phyloP scores from a whole-genome alignment of 768 basidiomycete genomes.

The Chalciporus sphaerocephalus region DNA sequence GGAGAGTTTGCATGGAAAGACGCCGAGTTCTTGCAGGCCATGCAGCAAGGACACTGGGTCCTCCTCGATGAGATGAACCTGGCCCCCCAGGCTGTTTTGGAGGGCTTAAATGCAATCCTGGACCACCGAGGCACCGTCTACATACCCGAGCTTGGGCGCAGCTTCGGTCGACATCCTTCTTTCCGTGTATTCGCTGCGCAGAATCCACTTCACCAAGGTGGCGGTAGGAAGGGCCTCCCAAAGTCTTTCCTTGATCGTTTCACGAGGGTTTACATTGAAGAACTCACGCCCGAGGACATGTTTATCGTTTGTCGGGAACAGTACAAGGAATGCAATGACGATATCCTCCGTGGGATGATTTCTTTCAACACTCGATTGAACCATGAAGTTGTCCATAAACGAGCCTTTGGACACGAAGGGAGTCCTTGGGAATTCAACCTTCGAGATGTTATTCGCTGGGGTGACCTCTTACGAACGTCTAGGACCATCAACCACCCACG shows the following conservation, averaged over 20 bases:
- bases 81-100: constrained; percentile 92
- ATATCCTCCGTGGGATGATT: constrained; percentile 70
- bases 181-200: constrained; percentile 98
- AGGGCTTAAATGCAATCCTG: constrained; percentile 92
- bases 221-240: constrained; percentile 94
- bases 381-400: constrained; percentile 57
- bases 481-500: constrained; percentile 44
- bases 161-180: constrained; percentile 83
- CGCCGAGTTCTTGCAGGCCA: constrained; percentile 87
- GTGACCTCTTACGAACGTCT: constrained; percentile 44
- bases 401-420: constrained; percentile 72
- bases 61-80: constrained; percentile 99
- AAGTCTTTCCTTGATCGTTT: constrained; percentile 98
- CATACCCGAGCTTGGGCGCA: constrained; percentile 89
- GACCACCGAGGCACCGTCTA: constrained; percentile 95
- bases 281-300: constrained; percentile 74
- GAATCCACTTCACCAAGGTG: constrained; percentile 93
- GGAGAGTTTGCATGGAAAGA: constrained; percentile 98
- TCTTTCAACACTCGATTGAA: constrained; percentile 71
- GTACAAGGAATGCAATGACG: constrained; percentile 56
- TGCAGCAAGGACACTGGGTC: constrained; percentile 97
- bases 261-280: constrained; percentile 93
- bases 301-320: constrained; percentile 71
- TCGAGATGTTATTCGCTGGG: constrained; percentile 91
- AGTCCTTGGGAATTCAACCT: constrained; percentile 98